Conservation (phyloP, 2,329 filamentous ascomycete species). For the Epicoccum nigrum region DNA sequence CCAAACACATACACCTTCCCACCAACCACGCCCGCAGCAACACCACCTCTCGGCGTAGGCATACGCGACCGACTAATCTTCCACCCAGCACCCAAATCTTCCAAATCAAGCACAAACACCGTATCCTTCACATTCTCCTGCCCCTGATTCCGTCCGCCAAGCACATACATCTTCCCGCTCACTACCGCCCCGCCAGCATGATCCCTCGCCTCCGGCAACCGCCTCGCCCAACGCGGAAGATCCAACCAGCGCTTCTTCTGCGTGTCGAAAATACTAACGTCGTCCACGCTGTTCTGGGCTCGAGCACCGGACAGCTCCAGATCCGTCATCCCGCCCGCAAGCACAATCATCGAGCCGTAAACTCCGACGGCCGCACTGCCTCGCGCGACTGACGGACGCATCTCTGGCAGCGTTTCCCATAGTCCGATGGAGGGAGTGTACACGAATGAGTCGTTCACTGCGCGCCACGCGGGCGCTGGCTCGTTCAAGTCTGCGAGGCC, state of each 20-base stretch:
- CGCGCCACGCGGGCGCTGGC: constrained; percentile 16
- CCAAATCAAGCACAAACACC: constrained; percentile 33
- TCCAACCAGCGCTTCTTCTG: not conserved
- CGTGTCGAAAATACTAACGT: constrained; percentile 21
- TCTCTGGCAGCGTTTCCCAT: not conserved
- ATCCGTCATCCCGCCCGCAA: constrained; percentile 29
- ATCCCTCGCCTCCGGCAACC: constrained; percentile 29
- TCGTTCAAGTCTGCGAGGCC: constrained; percentile 21
- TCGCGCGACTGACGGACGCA: constrained; percentile 8
- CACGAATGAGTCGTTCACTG: constrained; percentile 18
- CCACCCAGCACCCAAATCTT: constrained; percentile 29
- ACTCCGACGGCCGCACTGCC: constrained; percentile 33
- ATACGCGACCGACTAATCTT: constrained; percentile 21
- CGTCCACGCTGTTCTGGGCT: constrained; percentile 15
- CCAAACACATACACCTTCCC: constrained; percentile 35
- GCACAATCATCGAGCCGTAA: constrained; percentile 21
- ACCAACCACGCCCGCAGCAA: constrained; percentile 26
- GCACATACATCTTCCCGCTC: constrained; percentile 29
- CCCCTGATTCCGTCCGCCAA: constrained; percentile 29
- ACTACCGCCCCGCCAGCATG: constrained; percentile 35
- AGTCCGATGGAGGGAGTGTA: constrained; percentile 5
- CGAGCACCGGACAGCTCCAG: constrained; percentile 13
- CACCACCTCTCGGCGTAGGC: constrained; percentile 33
- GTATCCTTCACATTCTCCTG: constrained; percentile 25
- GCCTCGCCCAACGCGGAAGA: constrained; percentile 14